These are phyloP conservation scores for Puccinellia tenuiflora DNA, from an alignment of 176 grass and related monocot genomes.

Conservation along the genomic window DNA sequence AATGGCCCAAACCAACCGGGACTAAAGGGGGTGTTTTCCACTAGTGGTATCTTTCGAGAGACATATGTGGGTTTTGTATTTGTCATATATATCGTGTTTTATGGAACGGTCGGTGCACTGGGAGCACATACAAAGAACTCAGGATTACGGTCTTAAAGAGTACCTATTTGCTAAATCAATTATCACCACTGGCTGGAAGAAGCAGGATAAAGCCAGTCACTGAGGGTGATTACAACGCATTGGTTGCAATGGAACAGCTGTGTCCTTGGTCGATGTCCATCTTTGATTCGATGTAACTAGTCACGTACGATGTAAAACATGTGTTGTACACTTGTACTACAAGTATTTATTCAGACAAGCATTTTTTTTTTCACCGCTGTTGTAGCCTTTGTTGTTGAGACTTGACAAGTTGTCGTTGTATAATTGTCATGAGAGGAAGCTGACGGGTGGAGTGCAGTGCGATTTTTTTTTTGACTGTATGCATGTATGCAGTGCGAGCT, in stretches of 20 bases:
- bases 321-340: not conserved
- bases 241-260: not conserved
- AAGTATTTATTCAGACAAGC: not conserved
- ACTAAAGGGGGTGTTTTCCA: too few relatives aligned
- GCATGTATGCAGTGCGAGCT: too few relatives aligned
- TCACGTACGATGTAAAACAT: not conserved
- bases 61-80: not conserved
- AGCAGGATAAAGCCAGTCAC: not conserved
- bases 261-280: not conserved
- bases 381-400: too few relatives aligned
- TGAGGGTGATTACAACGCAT: not conserved
- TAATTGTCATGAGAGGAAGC: too few relatives aligned
- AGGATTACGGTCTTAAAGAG: not conserved
- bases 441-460: too few relatives aligned
- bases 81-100: not conserved
- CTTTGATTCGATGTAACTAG: not conserved
- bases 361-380: not conserved
- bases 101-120: not conserved
- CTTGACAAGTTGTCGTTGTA: too few relatives aligned
- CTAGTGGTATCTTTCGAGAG: not conserved
- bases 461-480: too few relatives aligned
- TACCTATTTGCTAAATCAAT: not conserved
- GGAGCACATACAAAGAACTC: not conserved
- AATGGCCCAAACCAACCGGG: too few relatives aligned
- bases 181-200: not conserved